A percentile compares a stretch with the other conserved stretches of the same genome.
Conservation (phyloP, 2,329 filamentous ascomycete species). For the Hypoxylon rubiginosum region DNA sequence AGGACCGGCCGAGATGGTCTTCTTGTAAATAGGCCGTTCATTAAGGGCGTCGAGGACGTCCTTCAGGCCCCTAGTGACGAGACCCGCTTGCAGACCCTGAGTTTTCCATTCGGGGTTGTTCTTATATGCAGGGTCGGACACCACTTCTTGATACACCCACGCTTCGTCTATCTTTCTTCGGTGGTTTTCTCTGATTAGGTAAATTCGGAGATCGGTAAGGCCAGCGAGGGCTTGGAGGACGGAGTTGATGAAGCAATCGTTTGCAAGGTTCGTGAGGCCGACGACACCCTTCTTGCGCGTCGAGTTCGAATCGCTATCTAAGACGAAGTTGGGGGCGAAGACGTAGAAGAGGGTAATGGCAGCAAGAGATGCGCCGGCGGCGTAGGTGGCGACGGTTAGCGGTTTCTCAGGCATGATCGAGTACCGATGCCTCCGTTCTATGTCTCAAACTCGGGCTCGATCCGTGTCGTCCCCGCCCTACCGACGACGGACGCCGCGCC, state of each 20-base stretch:
- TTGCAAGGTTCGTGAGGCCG: conserved; percentile 89
- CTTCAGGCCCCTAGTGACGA: conserved; percentile 89
- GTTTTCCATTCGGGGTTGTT: conserved; percentile 68
- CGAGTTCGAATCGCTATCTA: conserved; percentile 81
- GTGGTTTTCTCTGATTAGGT: conserved; percentile 92
- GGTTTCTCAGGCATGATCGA: conserved; percentile 82
- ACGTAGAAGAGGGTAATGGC: conserved; percentile 97
- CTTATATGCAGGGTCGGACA: conserved; percentile 58
- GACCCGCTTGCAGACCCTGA: conserved; percentile 79
- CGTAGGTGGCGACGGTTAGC: conserved; percentile 89
- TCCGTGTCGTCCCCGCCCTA: conserved; percentile 19
- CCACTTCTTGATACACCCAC: conserved; percentile 78
- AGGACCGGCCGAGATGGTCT: conserved; percentile 88
- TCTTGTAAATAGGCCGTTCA: conserved; percentile 91
- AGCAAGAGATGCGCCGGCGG: conserved; percentile 93
- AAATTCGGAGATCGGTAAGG: conserved; percentile 87
- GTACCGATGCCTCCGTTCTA: conserved; percentile 3
- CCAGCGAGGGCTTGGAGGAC: conserved; percentile 94
- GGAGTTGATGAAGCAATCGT: conserved; percentile 98
- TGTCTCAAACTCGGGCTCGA: conserved; percentile 4
- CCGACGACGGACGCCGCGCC: not conserved
- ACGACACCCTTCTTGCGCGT: conserved; percentile 87
- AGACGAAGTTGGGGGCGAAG: conserved; percentile 96
- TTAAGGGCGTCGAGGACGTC: conserved; percentile 93
- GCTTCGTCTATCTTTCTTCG: conserved; percentile 83